These are phyloP conservation scores for Cryphonectria naterciae DNA, from an alignment of 2,329 filamentous ascomycete genomes.

Conservation along the genomic window DNA sequence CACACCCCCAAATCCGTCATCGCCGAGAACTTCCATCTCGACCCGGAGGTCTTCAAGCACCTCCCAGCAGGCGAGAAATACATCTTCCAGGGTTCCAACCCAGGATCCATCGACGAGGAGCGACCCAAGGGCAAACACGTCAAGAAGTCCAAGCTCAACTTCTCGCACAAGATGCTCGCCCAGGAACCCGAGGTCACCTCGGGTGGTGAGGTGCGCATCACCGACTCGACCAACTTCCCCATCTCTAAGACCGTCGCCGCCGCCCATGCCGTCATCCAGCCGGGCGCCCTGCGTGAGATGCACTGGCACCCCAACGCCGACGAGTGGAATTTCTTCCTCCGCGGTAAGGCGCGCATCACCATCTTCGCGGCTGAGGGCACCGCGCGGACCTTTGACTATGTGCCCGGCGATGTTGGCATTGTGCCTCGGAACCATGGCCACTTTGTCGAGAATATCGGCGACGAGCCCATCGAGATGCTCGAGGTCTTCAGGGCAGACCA, in stretches of 20 bases:
- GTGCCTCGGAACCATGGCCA: conserved; percentile 79
- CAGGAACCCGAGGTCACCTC: conserved; percentile 68
- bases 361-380: conserved; percentile 72
- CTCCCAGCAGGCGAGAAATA: conserved; percentile 72
- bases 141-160: conserved; percentile 69
- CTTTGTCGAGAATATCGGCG: conserved; percentile 81
- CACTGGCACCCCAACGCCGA: conserved; percentile 83
- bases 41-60: conserved; percentile 70
- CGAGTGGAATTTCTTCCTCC: conserved; percentile 81
- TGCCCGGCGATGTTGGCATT: conserved; percentile 75
- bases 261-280: conserved; percentile 71
- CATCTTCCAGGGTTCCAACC: conserved; percentile 73
- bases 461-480: conserved; percentile 74
- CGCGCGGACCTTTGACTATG: conserved; percentile 77
- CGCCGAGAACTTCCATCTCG: conserved; percentile 75
- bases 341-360: conserved; percentile 72
- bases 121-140: conserved; percentile 63
- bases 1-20: conserved; percentile 75
- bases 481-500: conserved; percentile 75
- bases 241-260: conserved; percentile 75
- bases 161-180: conserved; percentile 73
- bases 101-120: conserved; percentile 68
- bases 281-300: conserved; percentile 76
- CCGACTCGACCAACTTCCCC: conserved; percentile 76
- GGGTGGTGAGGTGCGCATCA: conserved; percentile 73